phyloP scores from a whole-genome alignment of 176 grass and related monocot species.

The Hsuehochloa calcarea region DNA sequence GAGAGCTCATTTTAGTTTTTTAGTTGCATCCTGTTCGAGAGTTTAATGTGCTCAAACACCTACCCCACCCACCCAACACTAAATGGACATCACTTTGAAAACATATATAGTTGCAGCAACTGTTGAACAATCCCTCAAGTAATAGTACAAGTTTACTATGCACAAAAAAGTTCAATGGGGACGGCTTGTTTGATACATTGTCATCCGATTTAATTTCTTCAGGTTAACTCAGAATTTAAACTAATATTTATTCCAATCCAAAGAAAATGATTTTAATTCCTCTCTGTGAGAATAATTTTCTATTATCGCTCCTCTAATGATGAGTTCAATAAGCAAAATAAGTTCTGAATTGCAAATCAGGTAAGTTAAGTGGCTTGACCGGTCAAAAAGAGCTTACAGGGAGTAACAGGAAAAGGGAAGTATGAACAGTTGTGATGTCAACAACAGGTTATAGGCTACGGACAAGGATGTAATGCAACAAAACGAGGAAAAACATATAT shows the following conservation, averaged over 20 bases:
- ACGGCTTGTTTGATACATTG: no score
- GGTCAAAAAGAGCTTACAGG: slow-evolving; percentile 36
- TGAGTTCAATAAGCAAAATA: not conserved
- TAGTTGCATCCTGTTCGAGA: not conserved
- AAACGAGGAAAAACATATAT: not conserved
- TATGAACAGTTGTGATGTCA: slow-evolving; percentile 37
- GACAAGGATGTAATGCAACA: slow-evolving; percentile 33
- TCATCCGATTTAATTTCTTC: no score
- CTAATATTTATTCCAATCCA: no score
- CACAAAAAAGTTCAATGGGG: not conserved
- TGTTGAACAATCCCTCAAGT: not conserved
- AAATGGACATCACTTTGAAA: not conserved
- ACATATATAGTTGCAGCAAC: not conserved
- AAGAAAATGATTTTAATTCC: no score
- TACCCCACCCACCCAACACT: no score
- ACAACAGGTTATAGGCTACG: slow-evolving; percentile 2
- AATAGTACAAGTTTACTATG: not conserved
- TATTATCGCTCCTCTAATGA: not conserved
- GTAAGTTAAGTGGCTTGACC: slow-evolving; percentile 33
- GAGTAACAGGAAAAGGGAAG: slow-evolving; percentile 32
- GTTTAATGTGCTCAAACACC: not conserved
- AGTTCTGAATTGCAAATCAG: not conserved
- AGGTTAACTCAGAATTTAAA: no score
- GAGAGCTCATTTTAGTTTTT: not conserved
- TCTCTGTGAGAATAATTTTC: not conserved